Conservation (phyloP, 306 rosid species). For the Lotus japonicus region DNA sequence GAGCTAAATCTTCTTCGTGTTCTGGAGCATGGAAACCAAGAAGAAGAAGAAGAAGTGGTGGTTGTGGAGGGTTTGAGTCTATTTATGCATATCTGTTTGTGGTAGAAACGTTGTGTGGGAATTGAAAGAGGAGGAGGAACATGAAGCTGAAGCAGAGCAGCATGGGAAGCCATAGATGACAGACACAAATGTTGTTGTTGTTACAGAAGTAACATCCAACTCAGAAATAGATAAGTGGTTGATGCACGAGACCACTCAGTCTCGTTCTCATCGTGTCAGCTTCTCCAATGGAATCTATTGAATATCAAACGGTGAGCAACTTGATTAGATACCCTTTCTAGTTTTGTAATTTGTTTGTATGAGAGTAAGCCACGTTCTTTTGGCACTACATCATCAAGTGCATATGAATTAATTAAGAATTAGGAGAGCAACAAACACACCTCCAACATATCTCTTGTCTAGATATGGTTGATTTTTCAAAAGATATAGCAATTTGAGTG, state of each 20-base stretch:
- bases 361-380: slow-evolving; percentile 7
- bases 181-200: neutral
- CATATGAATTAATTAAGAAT: no score
- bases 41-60: slow-evolving; percentile 13
- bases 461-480: no score
- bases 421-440: no score
- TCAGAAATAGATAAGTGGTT: slow-evolving; percentile 9
- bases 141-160: slow-evolving; percentile 33
- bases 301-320: neutral
- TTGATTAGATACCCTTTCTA: slow-evolving; percentile 14
- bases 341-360: neutral
- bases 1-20: slow-evolving; percentile 39
- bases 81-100: slow-evolving; percentile 20
- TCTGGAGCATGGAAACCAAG: slow-evolving; percentile 11
- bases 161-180: slow-evolving; percentile 47
- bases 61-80: slow-evolving; percentile 22
- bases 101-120: slow-evolving; percentile 23
- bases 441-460: no score
- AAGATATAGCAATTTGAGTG: no score
- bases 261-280: neutral
- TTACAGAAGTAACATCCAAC: neutral
- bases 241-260: neutral
- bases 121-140: slow-evolving; percentile 25
- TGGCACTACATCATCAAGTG: no score
- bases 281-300: slow-evolving; percentile 24